Evolutionary conservation across 1,139 yeast species (phyloP), one percentile per base, ranked within the genome.

Genomic region (Suhomyces guaymorum): DNA sequence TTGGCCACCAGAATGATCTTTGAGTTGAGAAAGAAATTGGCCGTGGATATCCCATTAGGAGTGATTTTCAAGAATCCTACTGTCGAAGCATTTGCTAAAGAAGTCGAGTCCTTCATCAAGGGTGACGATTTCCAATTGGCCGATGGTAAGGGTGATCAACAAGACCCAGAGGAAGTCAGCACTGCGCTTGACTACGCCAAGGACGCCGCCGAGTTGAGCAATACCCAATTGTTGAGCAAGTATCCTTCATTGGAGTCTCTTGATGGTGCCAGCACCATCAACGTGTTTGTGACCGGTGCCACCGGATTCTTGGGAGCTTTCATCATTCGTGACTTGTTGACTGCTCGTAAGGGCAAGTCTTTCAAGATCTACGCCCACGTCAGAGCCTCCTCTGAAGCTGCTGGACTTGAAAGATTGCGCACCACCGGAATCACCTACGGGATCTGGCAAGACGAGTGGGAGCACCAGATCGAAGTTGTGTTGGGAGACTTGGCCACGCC

Each of bases 221-320:
- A 67, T 26, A 49, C 68, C 1, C 58, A 66, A 28, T 72, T 92
- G 41, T 63, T 68, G 30, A 32, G 61, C 1, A 45, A 62, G 0
- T 70, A 68, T 44, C 56, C 57, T 15, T 58, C 70, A 2, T 55
- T 64, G 42, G 42, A 44, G 7, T 24, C 40, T 8, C 49, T 67
- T 28, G 66, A 64, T 36, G 37, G 49, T 10, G 53, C 73, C 4
- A 55, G 64, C 30, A 46, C 66, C 5, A 53, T 84, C 30, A 83
- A 80, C 44, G 85, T 89, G 1, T 88, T 94, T 51, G 78, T 94
- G 28, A 94, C 99, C 15, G 98, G 99, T 55, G 88, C 82, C 22
- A 94, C 98, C 24, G 99, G 99, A 3, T 94, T 92, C 76, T 67
- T 94, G 47, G 99, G 99, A 20, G 80, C 96, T 1, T 92, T 84